Conservation (phyloP, 73 alveolate genomes). For the Paramecium caudatum region DNA sequence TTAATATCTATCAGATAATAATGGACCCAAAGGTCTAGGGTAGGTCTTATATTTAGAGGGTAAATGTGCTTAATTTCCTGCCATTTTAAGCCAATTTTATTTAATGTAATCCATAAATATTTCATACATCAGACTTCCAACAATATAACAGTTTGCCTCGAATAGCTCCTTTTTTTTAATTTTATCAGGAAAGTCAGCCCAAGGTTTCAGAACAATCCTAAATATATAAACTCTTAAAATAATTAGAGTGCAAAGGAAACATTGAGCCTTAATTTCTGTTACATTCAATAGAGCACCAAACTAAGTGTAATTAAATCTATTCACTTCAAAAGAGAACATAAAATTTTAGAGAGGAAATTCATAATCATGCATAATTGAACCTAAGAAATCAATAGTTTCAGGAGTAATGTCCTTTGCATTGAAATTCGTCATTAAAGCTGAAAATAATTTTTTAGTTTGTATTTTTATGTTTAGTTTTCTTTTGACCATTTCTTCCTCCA, state of each 20-base stretch:
- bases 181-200: slow-evolving; percentile 30
- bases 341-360: slow-evolving; percentile 27
- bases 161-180: slow-evolving; percentile 17
- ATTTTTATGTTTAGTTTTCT: not conserved
- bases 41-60: not conserved
- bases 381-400: slow-evolving; percentile 20
- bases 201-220: slow-evolving; percentile 17
- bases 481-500: slow-evolving; percentile 37
- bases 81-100: not conserved
- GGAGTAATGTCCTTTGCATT: not conserved
- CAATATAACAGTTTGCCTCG: slow-evolving; percentile 32
- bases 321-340: slow-evolving; percentile 35
- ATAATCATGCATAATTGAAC: slow-evolving; percentile 5
- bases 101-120: slow-evolving; percentile 35
- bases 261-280: not conserved
- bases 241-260: not conserved
- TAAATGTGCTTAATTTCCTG: slow-evolving; percentile 14
- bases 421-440: not conserved
- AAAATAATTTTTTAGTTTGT: slow-evolving; percentile 1
- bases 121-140: slow-evolving; percentile 56
- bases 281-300: not conserved
- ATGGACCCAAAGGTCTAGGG: slow-evolving; percentile 29
- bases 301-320: not conserved
- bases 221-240: slow-evolving; percentile 1
- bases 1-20: slow-evolving; percentile 28